Conservation (phyloP, 1,139 yeast genomes). For the Debaryomyces robertsiae region DNA sequence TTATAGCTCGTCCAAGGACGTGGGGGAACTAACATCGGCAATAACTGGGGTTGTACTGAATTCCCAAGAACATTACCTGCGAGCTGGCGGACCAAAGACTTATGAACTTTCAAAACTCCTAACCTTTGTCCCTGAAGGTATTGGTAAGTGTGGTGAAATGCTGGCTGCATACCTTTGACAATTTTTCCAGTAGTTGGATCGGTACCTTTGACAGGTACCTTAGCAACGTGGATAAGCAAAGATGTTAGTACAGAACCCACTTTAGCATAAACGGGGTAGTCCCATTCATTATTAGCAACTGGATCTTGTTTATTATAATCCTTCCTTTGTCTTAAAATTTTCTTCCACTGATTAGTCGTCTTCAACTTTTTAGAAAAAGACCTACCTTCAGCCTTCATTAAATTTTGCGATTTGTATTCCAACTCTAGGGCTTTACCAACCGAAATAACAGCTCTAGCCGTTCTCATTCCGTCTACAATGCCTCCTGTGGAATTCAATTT, state of each 20-base stretch:
- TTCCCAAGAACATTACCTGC: constrained; percentile 69
- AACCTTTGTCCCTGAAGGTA: constrained; percentile 75
- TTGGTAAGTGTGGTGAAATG: constrained; percentile 86
- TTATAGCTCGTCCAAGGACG: constrained; percentile 81
- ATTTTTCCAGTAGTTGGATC: constrained; percentile 76
- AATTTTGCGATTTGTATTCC: constrained; percentile 73
- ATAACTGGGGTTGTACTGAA: constrained; percentile 79
- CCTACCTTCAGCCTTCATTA: constrained; percentile 59
- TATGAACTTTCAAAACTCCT: constrained; percentile 82
- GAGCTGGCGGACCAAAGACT: constrained; percentile 62
- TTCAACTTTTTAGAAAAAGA: constrained; percentile 39
- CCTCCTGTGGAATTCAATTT: constrained; percentile 78
- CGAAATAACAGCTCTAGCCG: constrained; percentile 77
- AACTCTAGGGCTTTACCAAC: constrained; percentile 85
- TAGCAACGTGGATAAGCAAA: constrained; percentile 77
- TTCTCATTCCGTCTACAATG: constrained; percentile 79
- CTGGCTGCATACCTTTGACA: constrained; percentile 79
- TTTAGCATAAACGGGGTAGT: constrained; percentile 65
- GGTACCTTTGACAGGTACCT: constrained; percentile 70
- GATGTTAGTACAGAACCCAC: constrained; percentile 82
- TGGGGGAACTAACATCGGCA: constrained; percentile 94
- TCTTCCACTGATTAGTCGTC: constrained; percentile 46
- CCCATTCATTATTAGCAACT: constrained; percentile 36
- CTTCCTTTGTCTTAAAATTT: constrained; percentile 36
- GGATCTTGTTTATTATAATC: constrained; percentile 17